These are phyloP conservation scores for Xylariaceae sp. DNA, from an alignment of 2,329 filamentous ascomycete genomes.

Conservation along the genomic window DNA sequence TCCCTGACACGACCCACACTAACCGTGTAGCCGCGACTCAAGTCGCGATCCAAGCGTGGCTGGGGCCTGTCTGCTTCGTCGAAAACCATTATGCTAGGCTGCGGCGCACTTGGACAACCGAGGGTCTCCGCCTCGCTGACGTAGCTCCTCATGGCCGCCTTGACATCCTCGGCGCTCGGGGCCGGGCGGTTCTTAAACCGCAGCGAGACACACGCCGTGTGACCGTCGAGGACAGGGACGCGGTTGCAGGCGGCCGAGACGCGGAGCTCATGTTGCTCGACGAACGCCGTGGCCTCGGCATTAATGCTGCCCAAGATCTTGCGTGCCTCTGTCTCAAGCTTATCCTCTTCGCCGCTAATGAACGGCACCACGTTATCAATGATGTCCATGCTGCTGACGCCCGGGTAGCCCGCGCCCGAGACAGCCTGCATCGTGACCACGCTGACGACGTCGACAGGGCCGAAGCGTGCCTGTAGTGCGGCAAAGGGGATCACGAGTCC, in stretches of 20 bases:
- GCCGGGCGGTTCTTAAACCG: slow-evolving; percentile 70
- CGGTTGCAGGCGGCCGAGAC: slow-evolving; percentile 88
- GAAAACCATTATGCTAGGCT: slow-evolving; percentile 77
- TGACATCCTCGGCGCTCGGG: slow-evolving; percentile 70
- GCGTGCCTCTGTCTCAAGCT: slow-evolving; percentile 87
- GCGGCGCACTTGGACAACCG: slow-evolving; percentile 81
- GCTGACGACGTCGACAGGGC: slow-evolving; percentile 65
- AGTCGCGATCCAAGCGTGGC: slow-evolving; percentile 81
- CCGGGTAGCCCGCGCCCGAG: slow-evolving; percentile 85
- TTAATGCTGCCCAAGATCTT: slow-evolving; percentile 86
- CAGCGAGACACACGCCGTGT: slow-evolving; percentile 89
- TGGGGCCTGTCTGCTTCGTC: slow-evolving; percentile 88
- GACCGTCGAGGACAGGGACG: slow-evolving; percentile 90
- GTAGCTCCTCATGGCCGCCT: slow-evolving; percentile 73
- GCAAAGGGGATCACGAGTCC: slow-evolving; percentile 93
- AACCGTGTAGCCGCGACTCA: slow-evolving; percentile 80
- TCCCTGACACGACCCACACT: slow-evolving; percentile 82
- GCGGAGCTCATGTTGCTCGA: slow-evolving; percentile 66
- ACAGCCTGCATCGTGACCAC: slow-evolving; percentile 95
- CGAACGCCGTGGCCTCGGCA: slow-evolving; percentile 64
- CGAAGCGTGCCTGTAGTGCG: slow-evolving; percentile 80
- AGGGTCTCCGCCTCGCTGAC: slow-evolving; percentile 74
- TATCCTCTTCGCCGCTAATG: slow-evolving; percentile 92
- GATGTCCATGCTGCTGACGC: slow-evolving; percentile 90
- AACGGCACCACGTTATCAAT: slow-evolving; percentile 94